These are phyloP conservation scores for Podaxis mareebaensis DNA, from an alignment of 768 basidiomycete species.

Conservation along the genomic window DNA sequence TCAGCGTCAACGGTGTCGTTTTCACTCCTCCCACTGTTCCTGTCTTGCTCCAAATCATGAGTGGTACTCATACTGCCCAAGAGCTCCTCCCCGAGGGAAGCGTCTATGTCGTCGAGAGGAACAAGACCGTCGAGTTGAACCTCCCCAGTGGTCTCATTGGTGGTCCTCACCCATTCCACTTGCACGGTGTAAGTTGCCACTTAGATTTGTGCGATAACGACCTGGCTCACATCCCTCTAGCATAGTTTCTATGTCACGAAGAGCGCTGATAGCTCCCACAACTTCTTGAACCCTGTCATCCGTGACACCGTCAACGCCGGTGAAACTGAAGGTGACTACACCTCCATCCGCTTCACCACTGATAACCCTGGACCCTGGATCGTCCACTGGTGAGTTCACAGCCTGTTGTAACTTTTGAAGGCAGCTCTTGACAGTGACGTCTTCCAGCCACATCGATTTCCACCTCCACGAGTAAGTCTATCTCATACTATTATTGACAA, in stretches of 20 bases:
- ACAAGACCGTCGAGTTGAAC: slow-evolving; percentile 38
- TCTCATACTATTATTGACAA: not conserved
- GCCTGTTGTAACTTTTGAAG: not conserved
- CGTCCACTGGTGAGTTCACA: slow-evolving; percentile 29
- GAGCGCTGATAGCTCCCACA: not conserved
- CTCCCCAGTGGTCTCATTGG: slow-evolving; percentile 23
- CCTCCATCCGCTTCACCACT: slow-evolving; percentile 57
- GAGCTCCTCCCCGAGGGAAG: slow-evolving; percentile 33
- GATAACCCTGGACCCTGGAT: slow-evolving; percentile 66
- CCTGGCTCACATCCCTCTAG: not conserved
- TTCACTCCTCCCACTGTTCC: slow-evolving; percentile 21
- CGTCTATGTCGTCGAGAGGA: slow-evolving; percentile 35
- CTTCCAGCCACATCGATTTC: not conserved
- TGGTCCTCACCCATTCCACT: slow-evolving; percentile 11
- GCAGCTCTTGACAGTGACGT: not conserved
- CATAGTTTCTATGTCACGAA: not conserved
- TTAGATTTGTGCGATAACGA: not conserved
- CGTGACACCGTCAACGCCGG: slow-evolving; percentile 23
- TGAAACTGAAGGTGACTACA: slow-evolving; percentile 30
- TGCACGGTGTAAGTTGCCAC: not conserved
- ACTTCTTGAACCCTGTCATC: not conserved
- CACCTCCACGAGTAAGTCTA: not conserved
- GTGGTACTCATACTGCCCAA: slow-evolving; percentile 14
- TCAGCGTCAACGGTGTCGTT: not conserved
- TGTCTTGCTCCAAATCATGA: slow-evolving; percentile 21